Evolutionary conservation across 768 basidiomycete species (phyloP), one percentile per base, ranked within the genome.

Genomic region (Podaxis carcinomalis): DNA sequence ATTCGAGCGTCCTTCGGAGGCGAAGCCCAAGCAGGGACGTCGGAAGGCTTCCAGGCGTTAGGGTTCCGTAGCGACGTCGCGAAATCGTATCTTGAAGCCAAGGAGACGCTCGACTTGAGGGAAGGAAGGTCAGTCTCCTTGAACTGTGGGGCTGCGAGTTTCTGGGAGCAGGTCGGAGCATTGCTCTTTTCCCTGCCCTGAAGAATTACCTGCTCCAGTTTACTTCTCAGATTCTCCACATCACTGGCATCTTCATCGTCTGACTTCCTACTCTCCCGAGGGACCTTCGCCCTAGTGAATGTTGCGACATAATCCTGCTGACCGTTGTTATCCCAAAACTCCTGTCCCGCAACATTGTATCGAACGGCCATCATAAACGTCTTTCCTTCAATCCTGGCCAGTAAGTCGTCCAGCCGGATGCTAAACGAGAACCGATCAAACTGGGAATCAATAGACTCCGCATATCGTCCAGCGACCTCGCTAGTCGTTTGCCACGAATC

Each of bases 401-500:
- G 75, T 51, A 94, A 76, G 68, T 97, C 95, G 63, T 85, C 84
- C 10, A 99, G 75, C 62, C 88, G 80, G 65, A 95, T 86, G 19
- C 73, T 75, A 73, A 95, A 96, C 23, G 77, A 70, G 74, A 96
- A 96, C 19, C 90, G 78, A 69, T 95, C 94, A 70, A 83, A 81
- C 21, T 77, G 68, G 37, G 78, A 70, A 59, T 83, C 80, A 16
- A 83, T 63, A 3, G 79, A 74, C 55, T 78, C 76, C 19, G 75
- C 73, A 70, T 92, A 89, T 53, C 83, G 85, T 25, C 88, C 95
- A 0, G 87, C 84, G 61, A 97, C 92, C 73, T 98, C 96, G 72
- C 89, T 91, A 61, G 93, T 95, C 51, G 96, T 99, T 73, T 94
- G 93, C 96, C 96, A 98, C 66, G 79, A 81, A 70, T 98, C 96